A percentile compares a stretch with the other conserved stretches of the same genome.
phyloP scores from a whole-genome alignment of 192 early-diverging fungal species.

The Rhizophagus clarus region DNA sequence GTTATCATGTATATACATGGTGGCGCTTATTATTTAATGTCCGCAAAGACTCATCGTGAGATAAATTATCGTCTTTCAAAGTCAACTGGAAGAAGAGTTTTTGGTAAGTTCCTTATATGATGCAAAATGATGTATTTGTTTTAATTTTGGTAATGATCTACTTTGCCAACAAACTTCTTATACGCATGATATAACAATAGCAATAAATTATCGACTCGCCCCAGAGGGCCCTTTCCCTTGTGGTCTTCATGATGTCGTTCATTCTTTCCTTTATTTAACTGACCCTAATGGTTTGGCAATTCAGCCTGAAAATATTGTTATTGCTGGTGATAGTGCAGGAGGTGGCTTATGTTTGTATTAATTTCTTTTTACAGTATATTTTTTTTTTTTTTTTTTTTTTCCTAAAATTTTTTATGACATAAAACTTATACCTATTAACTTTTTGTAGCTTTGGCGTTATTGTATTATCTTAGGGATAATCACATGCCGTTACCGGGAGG shows the following conservation, averaged over 20 bases:
- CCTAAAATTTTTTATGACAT: too few species aligned
- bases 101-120: slow-evolving; percentile 34
- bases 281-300: slow-evolving; percentile 50
- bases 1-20: slow-evolving; percentile 74
- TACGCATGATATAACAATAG: slow-evolving; percentile 14
- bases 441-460: slow-evolving; percentile 48
- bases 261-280: slow-evolving; percentile 56
- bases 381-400: too few species aligned
- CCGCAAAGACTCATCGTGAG: slow-evolving; percentile 47
- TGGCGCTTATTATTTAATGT: slow-evolving; percentile 66
- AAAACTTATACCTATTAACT: not conserved
- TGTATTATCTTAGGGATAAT: slow-evolving; percentile 63
- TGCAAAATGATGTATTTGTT: not conserved
- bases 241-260: slow-evolving; percentile 64
- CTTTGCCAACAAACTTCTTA: not conserved
- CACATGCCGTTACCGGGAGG: slow-evolving; percentile 51
- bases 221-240: slow-evolving; percentile 57
- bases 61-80: slow-evolving; percentile 51
- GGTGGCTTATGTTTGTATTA: slow-evolving; percentile 53
- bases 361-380: not conserved
- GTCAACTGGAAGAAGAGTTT: slow-evolving; percentile 44
- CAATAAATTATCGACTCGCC: slow-evolving; percentile 45
- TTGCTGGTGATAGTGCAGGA: slow-evolving; percentile 73
- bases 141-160: not conserved
- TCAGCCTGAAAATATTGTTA: slow-evolving; percentile 57